Evolutionary conservation across 495 filamentous ascomycete species (phyloP), one percentile per base, ranked within the genome.

Genomic region (Aeminium ludgeri): DNA sequence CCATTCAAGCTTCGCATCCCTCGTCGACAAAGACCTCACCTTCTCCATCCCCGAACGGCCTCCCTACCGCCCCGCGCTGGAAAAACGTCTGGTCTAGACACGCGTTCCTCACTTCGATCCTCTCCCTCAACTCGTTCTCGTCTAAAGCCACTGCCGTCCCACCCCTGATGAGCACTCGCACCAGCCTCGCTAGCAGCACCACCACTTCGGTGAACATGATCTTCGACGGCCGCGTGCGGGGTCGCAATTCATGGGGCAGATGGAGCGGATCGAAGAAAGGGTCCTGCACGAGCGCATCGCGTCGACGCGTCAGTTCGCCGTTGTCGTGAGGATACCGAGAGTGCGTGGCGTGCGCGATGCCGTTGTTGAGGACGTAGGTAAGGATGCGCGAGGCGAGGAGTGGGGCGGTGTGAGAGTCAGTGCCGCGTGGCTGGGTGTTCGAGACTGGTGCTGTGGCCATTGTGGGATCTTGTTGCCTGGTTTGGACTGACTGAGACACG

Each of bases 221-320:
- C 20, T 16, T 28, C 1, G 12, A 11, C 6, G 40, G 39, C 7
- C 34, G 39, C 13, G 35, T 20, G 6, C 30, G 40, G 1, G 33
- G 28, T 3, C 2, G 17, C 2, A 48, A 23, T 18, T 48, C 45
- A 1, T 48, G 33, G 27, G 45, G 29, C 11, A 18, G 33, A 23
- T 38, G 29, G 7, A 2, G 28, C n/a, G 25, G 34, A 20, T 48
- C 40, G 40, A 48, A 48, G 40, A 48, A 48, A 12, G 39, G 33
- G 20, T 48, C 45, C 12, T 19, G 25, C 6, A 48, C 34, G 3
- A 48, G 35, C 8, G 12, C 16, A 11, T 23, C 15, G 19, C 45
- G 45, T 16, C 43, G n/a, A 10, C 19, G 18, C 28, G 31, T 43
- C n/a, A 32, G 31, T 2, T 18, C 7, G 29, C 3, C 11, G 10